phyloP scores from a whole-genome alignment of 1,284 basidiomycete species.

The Cutaneotrichosporon sp. region DNA sequence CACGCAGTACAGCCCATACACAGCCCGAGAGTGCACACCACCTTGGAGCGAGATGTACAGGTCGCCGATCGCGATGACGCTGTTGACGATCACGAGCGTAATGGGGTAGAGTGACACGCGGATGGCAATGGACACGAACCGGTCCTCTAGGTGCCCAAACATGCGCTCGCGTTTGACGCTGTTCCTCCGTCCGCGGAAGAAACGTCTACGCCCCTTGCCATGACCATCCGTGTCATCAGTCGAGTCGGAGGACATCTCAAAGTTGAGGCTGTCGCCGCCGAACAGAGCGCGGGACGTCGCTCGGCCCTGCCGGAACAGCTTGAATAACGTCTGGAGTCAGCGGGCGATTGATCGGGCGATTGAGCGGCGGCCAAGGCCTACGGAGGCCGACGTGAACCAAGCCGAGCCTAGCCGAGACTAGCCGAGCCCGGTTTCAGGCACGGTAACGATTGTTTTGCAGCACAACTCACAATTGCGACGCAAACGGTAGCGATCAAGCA shows the following conservation, averaged over 20 bases:
- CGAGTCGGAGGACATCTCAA: conserved; percentile 22
- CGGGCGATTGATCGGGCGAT: not conserved
- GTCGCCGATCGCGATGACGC: conserved; percentile 29
- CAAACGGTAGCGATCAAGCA: conserved; percentile 31
- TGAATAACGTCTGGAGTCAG: conserved; percentile 29
- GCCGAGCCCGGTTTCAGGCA: not conserved
- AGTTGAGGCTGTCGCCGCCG: conserved; percentile 26
- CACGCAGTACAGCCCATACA: conserved; percentile 25
- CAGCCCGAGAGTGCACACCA: conserved; percentile 14
- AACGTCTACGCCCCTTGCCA: not conserved
- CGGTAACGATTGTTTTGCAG: not conserved
- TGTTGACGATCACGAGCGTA: conserved; percentile 31
- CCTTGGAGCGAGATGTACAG: conserved; percentile 21
- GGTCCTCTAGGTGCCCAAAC: conserved; percentile 24
- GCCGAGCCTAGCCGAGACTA: not conserved
- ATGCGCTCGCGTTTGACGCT: conserved; percentile 11
- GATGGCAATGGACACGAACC: conserved; percentile 29
- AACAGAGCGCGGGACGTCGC: conserved; percentile 34
- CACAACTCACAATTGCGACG: conserved; percentile 29
- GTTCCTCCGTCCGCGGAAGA: conserved; percentile 13
- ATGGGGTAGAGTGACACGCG: conserved; percentile 34
- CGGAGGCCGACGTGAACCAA: too few species aligned
- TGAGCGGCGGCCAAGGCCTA: not conserved
- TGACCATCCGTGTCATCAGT: conserved; percentile 27
- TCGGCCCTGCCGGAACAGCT: conserved; percentile 36